Evolutionary conservation across 2,329 filamentous ascomycete genomes (phyloP).

Genomic region (Fusarium mexicanum): DNA sequence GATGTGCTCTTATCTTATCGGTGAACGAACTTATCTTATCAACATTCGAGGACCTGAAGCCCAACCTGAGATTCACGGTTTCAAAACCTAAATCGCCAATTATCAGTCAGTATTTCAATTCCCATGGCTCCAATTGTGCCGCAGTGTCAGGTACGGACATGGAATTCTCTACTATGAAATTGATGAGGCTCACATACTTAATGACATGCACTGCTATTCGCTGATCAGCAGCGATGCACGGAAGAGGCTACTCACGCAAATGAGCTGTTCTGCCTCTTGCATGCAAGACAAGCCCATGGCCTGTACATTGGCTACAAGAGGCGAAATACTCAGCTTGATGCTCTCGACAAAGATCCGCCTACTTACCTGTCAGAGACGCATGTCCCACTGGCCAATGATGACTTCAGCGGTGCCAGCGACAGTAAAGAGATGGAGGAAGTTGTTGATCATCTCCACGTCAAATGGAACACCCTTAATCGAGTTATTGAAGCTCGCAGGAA

Average conservation of each 20-base stretch:
- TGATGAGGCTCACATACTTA: background rate
- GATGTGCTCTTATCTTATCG: background rate
- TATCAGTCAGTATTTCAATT: rapidly evolving
- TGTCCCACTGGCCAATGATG: constrained; percentile 36
- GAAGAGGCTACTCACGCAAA: constrained; percentile 51
- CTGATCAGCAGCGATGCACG: constrained; percentile 66
- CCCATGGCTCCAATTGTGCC: background rate
- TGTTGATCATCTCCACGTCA: constrained; percentile 35
- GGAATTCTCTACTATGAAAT: rapidly evolving
- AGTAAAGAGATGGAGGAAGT: constrained; percentile 22
- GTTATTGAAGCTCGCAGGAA: constrained; percentile 42
- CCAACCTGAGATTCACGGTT: background rate
- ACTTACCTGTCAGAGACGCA: constrained; percentile 14
- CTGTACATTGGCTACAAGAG: constrained; percentile 43
- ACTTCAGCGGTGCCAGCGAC: constrained; percentile 23
- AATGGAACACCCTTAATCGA: constrained; percentile 32
- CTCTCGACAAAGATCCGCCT: constrained; percentile 26
- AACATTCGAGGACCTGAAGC: background rate
- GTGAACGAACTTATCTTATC: rapidly evolving
- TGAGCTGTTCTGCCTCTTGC: constrained; percentile 40
- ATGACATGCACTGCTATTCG: constrained; percentile 27
- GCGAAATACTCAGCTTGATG: constrained; percentile 39
- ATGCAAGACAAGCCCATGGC: constrained; percentile 36
- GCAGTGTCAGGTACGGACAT: constrained; percentile 4
- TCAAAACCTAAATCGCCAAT: background rate